Evolutionary conservation across 2,329 filamentous ascomycete species (phyloP).

Genomic region (Tricladium varicosporioides): DNA sequence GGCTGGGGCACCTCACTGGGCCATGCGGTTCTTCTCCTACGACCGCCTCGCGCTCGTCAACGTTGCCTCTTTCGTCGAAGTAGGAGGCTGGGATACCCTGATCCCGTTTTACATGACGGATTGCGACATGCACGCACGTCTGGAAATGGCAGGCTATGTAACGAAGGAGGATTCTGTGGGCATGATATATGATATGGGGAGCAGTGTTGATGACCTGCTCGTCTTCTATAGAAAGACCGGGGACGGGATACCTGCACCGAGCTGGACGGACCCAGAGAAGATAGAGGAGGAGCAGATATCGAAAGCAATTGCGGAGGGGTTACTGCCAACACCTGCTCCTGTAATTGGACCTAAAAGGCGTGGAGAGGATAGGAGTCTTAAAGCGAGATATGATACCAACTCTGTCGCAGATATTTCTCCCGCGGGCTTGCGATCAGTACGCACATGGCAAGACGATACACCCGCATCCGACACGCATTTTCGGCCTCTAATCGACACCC

Average conservation of each 20-base stretch:
- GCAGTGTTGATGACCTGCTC: slow-evolving; percentile 44
- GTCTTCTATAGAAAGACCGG: slow-evolving; percentile 45
- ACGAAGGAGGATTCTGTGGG: slow-evolving; percentile 40
- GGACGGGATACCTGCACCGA: slow-evolving; percentile 8
- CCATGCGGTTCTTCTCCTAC: slow-evolving; percentile 54
- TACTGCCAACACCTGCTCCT: too few species aligned
- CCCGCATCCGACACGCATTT: not conserved
- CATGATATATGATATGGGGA: slow-evolving; percentile 46
- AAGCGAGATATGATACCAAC: too few species aligned
- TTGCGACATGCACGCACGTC: slow-evolving; percentile 52
- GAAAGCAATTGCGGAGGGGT: too few species aligned
- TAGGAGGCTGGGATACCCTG: slow-evolving; percentile 53
- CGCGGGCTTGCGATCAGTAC: too few species aligned
- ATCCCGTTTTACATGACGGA: slow-evolving; percentile 59
- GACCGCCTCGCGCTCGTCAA: slow-evolving; percentile 58
- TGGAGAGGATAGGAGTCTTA: too few species aligned
- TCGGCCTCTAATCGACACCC: slow-evolving; percentile 28
- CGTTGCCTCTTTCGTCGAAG: slow-evolving; percentile 40
- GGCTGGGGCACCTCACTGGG: slow-evolving; percentile 41
- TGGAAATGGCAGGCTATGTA: slow-evolving; percentile 46
- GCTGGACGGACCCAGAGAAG: slow-evolving; percentile 34
- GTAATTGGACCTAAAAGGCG: too few species aligned
- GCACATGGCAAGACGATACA: slow-evolving; percentile 18
- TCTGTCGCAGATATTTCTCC: too few species aligned
- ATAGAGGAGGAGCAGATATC: slow-evolving; percentile 28